Conservation (phyloP, 2,329 filamentous ascomycete species). For the Didymella arachidicola region DNA sequence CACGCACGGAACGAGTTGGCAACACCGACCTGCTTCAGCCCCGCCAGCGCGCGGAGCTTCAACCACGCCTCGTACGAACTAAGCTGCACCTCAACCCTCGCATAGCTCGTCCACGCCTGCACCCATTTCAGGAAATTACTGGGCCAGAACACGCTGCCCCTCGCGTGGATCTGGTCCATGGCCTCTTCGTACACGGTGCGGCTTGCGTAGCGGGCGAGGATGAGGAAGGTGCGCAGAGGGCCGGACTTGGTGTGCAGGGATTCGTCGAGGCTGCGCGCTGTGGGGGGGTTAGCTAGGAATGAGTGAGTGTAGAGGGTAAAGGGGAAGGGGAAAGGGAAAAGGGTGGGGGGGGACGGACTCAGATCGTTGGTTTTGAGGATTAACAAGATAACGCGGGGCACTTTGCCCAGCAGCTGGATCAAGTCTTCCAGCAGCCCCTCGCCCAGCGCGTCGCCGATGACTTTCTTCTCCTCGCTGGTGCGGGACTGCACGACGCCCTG, state of each 20-base stretch:
- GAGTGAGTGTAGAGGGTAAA: too few relatives aligned
- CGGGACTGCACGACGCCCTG: conserved; percentile 62
- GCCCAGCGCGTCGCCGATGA: conserved; percentile 82
- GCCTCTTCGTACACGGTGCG: conserved; percentile 69
- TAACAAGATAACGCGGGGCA: conserved; percentile 89
- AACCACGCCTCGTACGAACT: conserved; percentile 66
- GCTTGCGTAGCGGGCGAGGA: conserved; percentile 69
- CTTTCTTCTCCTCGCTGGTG: conserved; percentile 79
- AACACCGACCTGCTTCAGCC: conserved; percentile 46
- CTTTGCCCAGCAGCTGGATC: conserved; percentile 84
- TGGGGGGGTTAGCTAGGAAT: conserved; percentile 20
- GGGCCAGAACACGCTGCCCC: conserved; percentile 60
- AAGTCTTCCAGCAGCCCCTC: conserved; percentile 89
- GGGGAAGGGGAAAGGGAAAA: neutral
- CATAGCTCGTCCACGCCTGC: conserved; percentile 61
- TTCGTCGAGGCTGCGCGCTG: conserved; percentile 87
- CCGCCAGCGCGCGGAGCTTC: conserved; percentile 59
- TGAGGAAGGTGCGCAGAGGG: conserved; percentile 68
- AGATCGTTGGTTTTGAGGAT: conserved; percentile 98
- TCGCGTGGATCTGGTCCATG: conserved; percentile 57
- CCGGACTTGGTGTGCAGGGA: conserved; percentile 77
- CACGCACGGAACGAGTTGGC: conserved; percentile 5
- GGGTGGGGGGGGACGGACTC: conserved; percentile 58
- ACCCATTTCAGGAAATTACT: conserved; percentile 61
- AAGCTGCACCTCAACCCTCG: conserved; percentile 65